Conservation (phyloP, 306 rosid species). For the Arachis stenosperma region DNA sequence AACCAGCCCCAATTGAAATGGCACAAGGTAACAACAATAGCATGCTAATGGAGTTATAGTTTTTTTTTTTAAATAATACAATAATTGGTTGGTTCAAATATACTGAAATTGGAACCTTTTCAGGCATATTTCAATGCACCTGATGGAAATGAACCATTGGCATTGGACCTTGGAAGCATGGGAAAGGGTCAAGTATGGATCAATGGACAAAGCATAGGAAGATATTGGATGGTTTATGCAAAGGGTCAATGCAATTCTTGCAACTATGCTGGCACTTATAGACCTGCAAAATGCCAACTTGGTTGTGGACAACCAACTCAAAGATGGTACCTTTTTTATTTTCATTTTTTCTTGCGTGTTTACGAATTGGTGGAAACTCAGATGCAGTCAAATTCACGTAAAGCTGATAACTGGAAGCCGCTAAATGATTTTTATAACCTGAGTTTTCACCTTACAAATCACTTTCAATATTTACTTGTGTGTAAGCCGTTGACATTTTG, state of each 20-base stretch:
- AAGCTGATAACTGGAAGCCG: too few species aligned
- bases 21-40: constrained; percentile 67
- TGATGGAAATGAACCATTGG: constrained; percentile 72
- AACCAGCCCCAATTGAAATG: constrained; percentile 73
- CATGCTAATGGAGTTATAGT: neutral
- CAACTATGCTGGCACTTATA: constrained; percentile 71
- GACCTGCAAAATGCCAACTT: constrained; percentile 61
- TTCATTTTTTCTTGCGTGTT: too few species aligned
- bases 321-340: constrained; percentile 60
- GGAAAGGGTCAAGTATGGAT: constrained; percentile 99
- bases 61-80: too few species aligned
- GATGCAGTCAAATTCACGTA: too few species aligned
- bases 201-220: constrained; percentile 94
- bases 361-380: too few species aligned
- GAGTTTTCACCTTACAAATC: too few species aligned
- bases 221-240: constrained; percentile 94
- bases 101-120: constrained; percentile 20
- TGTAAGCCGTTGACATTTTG: neutral
- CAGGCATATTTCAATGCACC: constrained; percentile 92
- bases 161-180: constrained; percentile 84
- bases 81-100: too few species aligned
- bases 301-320: constrained; percentile 96
- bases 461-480: neutral
- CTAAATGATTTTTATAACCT: too few species aligned
- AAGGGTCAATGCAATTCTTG: constrained; percentile 74